Conservation (phyloP, 768 basidiomycete genomes). For the Boletellus ananiceps region DNA sequence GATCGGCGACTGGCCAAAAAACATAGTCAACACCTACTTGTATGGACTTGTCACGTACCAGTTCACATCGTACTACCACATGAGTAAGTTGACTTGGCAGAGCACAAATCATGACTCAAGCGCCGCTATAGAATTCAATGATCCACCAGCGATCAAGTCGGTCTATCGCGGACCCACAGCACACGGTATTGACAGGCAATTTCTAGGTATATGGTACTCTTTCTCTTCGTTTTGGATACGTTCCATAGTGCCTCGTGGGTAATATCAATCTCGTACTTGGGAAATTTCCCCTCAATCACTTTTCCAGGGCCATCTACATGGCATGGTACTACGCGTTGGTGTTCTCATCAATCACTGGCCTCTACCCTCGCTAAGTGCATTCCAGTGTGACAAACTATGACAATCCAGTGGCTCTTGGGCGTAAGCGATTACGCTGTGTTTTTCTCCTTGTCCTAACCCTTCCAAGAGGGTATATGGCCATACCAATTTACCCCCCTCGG, state of each 20-base stretch:
- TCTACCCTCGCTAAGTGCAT: neutral
- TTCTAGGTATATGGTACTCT: conserved; percentile 8
- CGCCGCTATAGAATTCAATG: conserved; percentile 6
- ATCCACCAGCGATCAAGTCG: conserved; percentile 3
- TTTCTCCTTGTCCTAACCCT: neutral
- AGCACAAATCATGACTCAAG: neutral
- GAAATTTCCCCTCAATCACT: neutral
- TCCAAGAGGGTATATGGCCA: conserved; percentile 42
- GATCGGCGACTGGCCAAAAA: neutral
- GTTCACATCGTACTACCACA: conserved; percentile 36
- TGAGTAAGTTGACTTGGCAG: neutral
- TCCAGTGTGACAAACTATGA: conserved; percentile 12
- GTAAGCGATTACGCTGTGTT: neutral
- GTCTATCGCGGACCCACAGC: neutral
- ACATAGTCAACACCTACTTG: conserved; percentile 27
- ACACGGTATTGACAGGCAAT: neutral
- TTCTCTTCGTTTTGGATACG: conserved; percentile 9
- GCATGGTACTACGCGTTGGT: conserved; percentile 12
- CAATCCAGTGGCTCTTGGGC: conserved; percentile 10
- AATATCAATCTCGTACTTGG: neutral
- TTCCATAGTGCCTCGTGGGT: conserved; percentile 13
- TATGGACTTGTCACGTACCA: conserved; percentile 42
- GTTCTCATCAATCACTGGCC: neutral
- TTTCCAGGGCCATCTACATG: conserved; percentile 9
- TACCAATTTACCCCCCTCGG: conserved; percentile 48